Evolutionary conservation across 1,284 basidiomycete species (phyloP), one percentile per base, ranked within the genome.

Genomic region (Pseudozyma hubeiensis): DNA sequence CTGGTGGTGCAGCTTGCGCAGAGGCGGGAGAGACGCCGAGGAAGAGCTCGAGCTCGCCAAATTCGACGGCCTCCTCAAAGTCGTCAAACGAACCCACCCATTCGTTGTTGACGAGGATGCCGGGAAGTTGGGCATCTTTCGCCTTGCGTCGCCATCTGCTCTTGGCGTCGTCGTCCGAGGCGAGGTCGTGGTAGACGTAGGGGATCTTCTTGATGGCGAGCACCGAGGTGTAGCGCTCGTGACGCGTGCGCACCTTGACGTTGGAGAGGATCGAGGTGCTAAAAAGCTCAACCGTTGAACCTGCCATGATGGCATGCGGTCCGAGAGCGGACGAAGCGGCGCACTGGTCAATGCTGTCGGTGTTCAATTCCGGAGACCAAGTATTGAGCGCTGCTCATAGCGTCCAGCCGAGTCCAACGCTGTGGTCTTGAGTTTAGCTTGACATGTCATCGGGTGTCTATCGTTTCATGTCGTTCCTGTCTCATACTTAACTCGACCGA

Each of bases 61-160:
- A 80, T 53, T 84, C 83, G 55, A 84, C 80, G 0, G 81, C 76
- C 63, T 84, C 81, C 49, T 84, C 81, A 43, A 84, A 84, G 24
- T 84, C 83, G 41, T 81, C 82, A 53, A 62, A 84, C 14, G 81
- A 79, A 5, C 83, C 83, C 8, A 81, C 57, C 83, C 83, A 84
- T 46, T 84, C 83, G 51, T 83, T 82, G 63, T 83, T 76, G 29
- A 84, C 82, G 9, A 84, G 64, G 35, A 84, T 63, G 6, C 81
- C 81, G 16, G 83, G 83, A 40, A 84, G 76, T 40, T 75, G 74
- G 13, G 75, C 67, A 51, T 83, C 80, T 31, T 67, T 67, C 4
- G 80, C 76, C 66, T 82, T 83, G 48, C 78, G 62, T 34, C 82
- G 67, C 82, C 82, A 84, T n/a, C 82, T 62, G 29, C 63, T 69